Percentiles rank a stretch among this genome's conserved stretches.
Conservation (phyloP, 306 rosid species). For the Sicyos edulis region DNA sequence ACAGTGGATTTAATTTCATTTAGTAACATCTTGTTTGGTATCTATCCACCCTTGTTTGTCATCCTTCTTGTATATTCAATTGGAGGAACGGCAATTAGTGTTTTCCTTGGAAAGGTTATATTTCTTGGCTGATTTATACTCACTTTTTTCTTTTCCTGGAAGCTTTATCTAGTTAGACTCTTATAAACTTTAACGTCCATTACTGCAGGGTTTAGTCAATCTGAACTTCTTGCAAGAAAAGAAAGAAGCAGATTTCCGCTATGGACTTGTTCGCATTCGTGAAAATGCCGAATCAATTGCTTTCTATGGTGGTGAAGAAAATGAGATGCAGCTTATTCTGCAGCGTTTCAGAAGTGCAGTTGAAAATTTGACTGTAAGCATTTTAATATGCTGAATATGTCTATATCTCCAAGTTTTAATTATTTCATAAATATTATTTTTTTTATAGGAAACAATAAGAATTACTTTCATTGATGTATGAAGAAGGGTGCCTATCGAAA, state of each 20-base stretch:
- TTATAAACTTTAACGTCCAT: constrained; percentile 8
- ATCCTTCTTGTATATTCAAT: constrained; percentile 79
- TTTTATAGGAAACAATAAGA: too few relatives aligned
- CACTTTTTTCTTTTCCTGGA: neutral
- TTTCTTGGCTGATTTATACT: neutral
- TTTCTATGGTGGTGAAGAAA: constrained; percentile 86
- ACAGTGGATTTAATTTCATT: constrained; percentile 82
- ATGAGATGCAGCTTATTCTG: constrained; percentile 85
- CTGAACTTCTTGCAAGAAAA: constrained; percentile 95
- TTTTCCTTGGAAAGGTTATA: constrained; percentile 80
- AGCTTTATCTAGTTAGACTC: constrained; percentile 5
- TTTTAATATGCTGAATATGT: constrained; percentile 22
- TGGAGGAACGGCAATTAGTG: constrained; percentile 87
- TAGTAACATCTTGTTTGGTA: constrained; percentile 84
- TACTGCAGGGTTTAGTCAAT: constrained; percentile 71
- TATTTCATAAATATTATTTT: too few relatives aligned
- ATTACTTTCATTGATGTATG: too few relatives aligned
- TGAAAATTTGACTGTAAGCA: constrained; percentile 73
- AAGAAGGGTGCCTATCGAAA: too few relatives aligned
- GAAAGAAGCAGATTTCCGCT: constrained; percentile 98
- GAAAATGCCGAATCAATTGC: constrained; percentile 98
- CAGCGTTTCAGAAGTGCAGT: constrained; percentile 86
- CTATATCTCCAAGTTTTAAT: neutral
- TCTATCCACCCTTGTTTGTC: constrained; percentile 85
- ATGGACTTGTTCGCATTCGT: constrained; percentile 88